phyloP scores from a whole-genome alignment of 441 rosid species.

The Theobroma grandiflorum region DNA sequence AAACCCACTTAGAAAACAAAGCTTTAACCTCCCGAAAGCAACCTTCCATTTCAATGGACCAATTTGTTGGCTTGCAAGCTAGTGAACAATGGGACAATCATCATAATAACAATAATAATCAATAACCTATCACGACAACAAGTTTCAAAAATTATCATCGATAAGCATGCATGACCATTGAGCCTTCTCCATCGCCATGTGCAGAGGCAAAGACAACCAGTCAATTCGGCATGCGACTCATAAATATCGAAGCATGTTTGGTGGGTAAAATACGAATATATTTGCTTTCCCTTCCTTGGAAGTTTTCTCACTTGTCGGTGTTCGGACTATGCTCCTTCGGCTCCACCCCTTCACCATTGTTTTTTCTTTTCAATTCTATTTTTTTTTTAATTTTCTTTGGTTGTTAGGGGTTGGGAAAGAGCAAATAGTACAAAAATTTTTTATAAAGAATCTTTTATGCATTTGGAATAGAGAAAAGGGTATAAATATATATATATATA shows the following conservation, averaged over 20 bases:
- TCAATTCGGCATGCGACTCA: background rate
- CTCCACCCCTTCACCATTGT: background rate
- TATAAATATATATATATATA: no score
- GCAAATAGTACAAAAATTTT: no score
- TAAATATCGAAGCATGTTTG: background rate
- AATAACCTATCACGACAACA: background rate
- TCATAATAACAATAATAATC: background rate
- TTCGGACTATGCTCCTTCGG: background rate
- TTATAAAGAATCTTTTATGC: no score
- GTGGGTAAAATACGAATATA: background rate
- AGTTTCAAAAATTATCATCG: no score
- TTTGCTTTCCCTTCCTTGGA: background rate
- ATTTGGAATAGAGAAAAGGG: no score
- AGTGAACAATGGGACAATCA: background rate
- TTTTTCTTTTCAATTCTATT: no score
- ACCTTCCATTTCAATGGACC: background rate
- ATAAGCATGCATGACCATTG: background rate
- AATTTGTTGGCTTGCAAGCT: background rate
- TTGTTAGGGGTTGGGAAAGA: background rate
- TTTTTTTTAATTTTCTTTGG: background rate
- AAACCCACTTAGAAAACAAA: background rate
- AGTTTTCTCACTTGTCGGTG: background rate
- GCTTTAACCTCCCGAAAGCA: background rate
- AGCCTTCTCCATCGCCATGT: background rate
- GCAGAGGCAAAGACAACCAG: background rate